Conservation (phyloP, 2,329 filamentous ascomycete species). For the Hymenoscyphus linearis region DNA sequence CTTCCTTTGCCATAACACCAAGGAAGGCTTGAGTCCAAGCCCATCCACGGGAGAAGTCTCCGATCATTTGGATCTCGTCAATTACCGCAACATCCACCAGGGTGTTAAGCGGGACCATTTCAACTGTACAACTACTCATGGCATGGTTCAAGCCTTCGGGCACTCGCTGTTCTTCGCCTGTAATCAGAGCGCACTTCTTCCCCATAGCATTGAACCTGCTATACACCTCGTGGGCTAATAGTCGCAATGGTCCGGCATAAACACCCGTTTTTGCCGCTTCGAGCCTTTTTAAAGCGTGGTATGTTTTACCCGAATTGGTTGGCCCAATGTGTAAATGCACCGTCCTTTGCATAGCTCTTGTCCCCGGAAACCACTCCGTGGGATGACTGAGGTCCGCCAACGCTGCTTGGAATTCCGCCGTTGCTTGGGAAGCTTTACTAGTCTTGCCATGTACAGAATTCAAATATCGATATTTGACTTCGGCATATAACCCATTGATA, state of each 20-base stretch:
- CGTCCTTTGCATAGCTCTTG: slow-evolving; percentile 71
- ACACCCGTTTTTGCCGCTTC: slow-evolving; percentile 72
- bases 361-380: slow-evolving; percentile 85
- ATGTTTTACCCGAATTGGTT: slow-evolving; percentile 98
- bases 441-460: slow-evolving; percentile 53
- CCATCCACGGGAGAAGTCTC: slow-evolving; percentile 73
- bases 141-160: slow-evolving; percentile 52
- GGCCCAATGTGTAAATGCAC: slow-evolving; percentile 93
- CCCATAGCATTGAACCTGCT: slow-evolving; percentile 76
- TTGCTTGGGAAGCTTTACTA: slow-evolving; percentile 45
- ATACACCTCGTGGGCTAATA: slow-evolving; percentile 94
- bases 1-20: slow-evolving; percentile 78
- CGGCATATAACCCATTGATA: slow-evolving; percentile 44
- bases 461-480: slow-evolving; percentile 62
- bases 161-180: slow-evolving; percentile 80
- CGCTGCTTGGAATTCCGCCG: slow-evolving; percentile 43
- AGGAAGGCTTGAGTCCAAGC: slow-evolving; percentile 91
- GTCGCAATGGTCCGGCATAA: slow-evolving; percentile 82
- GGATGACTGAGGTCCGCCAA: slow-evolving; percentile 85
- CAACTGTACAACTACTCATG: slow-evolving; percentile 85
- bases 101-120: slow-evolving; percentile 61
- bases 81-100: slow-evolving; percentile 83
- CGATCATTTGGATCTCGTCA: slow-evolving; percentile 98
- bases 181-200: slow-evolving; percentile 71
- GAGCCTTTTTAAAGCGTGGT: slow-evolving; percentile 80